Conservation (phyloP, 2,329 filamentous ascomycete genomes). For the Diaporthe ilicicola region DNA sequence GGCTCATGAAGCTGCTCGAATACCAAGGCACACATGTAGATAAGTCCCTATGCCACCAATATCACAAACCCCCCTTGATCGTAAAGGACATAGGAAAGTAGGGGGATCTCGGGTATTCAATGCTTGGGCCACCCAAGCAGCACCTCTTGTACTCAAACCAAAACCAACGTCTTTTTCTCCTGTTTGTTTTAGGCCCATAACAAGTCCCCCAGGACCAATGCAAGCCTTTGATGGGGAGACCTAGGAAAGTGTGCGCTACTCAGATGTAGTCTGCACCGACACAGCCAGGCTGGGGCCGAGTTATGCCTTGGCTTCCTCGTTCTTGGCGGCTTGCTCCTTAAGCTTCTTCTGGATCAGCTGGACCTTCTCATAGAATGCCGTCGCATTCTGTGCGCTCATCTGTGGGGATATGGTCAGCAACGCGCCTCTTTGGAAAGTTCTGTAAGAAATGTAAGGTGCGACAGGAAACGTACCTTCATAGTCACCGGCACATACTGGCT, state of each 20-base stretch:
- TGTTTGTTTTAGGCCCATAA: not conserved
- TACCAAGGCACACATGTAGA: not conserved
- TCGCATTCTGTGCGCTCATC: constrained; percentile 64
- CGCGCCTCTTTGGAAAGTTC: not conserved
- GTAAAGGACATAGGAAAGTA: constrained; percentile 20
- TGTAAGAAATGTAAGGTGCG: not conserved
- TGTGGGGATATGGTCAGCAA: constrained; percentile 37
- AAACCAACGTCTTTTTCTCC: not conserved
- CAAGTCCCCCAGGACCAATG: not conserved
- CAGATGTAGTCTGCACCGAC: not conserved
- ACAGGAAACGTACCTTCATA: constrained; percentile 61
- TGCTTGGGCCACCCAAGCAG: constrained; percentile 21
- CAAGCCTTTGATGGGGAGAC: not conserved
- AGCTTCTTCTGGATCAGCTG: constrained; percentile 60
- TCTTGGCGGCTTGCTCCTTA: constrained; percentile 15
- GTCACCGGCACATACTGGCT: constrained; percentile 66
- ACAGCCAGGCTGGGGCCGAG: not conserved
- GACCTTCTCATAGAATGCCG: constrained; percentile 60
- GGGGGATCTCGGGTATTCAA: constrained; percentile 31
- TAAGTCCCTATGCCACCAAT: constrained; percentile 6
- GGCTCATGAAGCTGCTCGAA: not conserved
- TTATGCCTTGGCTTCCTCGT: constrained; percentile 12
- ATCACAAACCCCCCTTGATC: constrained; percentile 24
- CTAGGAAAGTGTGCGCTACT: not conserved
- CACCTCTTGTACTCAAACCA: constrained; percentile 16